Conservation (phyloP, 768 basidiomycete genomes). For the Lentinula boryana region DNA sequence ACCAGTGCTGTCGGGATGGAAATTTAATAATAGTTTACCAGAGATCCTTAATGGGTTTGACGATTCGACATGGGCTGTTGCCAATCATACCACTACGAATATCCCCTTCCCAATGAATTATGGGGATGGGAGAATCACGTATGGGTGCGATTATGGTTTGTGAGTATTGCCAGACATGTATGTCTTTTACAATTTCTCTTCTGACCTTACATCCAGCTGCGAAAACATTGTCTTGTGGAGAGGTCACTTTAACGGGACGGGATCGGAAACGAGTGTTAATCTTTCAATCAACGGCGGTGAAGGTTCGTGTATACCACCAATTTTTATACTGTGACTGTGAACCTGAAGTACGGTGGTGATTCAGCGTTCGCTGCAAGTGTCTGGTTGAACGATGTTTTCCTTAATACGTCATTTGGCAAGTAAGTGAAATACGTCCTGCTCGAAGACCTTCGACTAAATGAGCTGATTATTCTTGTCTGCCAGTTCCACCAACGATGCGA, state of each 20-base stretch:
- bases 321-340: slow-evolving; percentile 35
- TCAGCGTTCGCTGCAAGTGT: slow-evolving; percentile 40
- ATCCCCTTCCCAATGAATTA: slow-evolving; percentile 64
- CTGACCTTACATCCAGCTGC: slow-evolving; percentile 40
- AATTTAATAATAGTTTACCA: slow-evolving; percentile 68
- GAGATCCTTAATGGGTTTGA: slow-evolving; percentile 54
- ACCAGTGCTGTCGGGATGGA: slow-evolving; percentile 45
- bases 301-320: slow-evolving; percentile 34
- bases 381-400: slow-evolving; percentile 50
- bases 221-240: slow-evolving; percentile 81
- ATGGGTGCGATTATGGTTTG: slow-evolving; percentile 87
- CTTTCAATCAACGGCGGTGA: slow-evolving; percentile 78
- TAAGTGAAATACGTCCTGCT: slow-evolving; percentile 31
- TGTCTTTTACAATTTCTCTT: neutral
- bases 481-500: slow-evolving; percentile 62
- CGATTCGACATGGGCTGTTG: slow-evolving; percentile 60
- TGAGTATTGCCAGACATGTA: slow-evolving; percentile 26
- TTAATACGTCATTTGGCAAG: slow-evolving; percentile 54
- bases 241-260: slow-evolving; percentile 68
- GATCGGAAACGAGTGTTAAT: slow-evolving; percentile 57
- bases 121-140: slow-evolving; percentile 70
- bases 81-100: slow-evolving; percentile 67
- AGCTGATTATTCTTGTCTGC: neutral
- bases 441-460: slow-evolving; percentile 10
- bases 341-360: neutral